A percentile compares a stretch with the other conserved stretches of the same genome.
phyloP scores from a whole-genome alignment of 805 yeast species.

The Pichia exigua region DNA sequence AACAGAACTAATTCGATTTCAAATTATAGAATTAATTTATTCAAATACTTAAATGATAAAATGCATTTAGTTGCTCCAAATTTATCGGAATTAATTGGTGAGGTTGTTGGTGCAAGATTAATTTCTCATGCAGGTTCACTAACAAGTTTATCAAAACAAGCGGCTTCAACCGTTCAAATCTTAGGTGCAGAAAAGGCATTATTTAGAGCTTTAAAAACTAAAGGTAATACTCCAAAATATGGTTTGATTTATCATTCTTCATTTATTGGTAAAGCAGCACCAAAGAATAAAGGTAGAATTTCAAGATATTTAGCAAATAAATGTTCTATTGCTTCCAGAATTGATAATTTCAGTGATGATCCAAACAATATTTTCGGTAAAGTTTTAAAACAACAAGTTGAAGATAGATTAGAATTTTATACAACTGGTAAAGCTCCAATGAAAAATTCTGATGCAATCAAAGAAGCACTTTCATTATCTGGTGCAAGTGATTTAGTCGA shows the following conservation, averaged over 20 bases:
- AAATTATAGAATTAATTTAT: slow-evolving; percentile 81
- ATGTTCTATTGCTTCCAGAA: slow-evolving; percentile 98
- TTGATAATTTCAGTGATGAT: slow-evolving; percentile 93
- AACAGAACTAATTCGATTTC: slow-evolving; percentile 86
- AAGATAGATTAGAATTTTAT: slow-evolving; percentile 92
- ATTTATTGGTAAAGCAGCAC: slow-evolving; percentile 86
- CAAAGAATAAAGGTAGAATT: slow-evolving; percentile 98
- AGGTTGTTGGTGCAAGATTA: slow-evolving; percentile 96
- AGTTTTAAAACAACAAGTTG: slow-evolving; percentile 92
- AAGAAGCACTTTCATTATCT: slow-evolving; percentile 73
- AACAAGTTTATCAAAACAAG: slow-evolving; percentile 93
- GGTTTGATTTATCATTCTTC: slow-evolving; percentile 94
- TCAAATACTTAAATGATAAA: slow-evolving; percentile 83
- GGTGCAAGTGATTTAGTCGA: slow-evolving; percentile 30
- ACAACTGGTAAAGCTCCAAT: slow-evolving; percentile 95
- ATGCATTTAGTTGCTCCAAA: slow-evolving; percentile 98
- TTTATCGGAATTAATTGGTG: slow-evolving; percentile 93
- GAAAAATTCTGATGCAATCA: slow-evolving; percentile 91
- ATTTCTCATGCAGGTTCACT: slow-evolving; percentile 98
- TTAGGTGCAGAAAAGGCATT: slow-evolving; percentile 96
- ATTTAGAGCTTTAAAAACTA: slow-evolving; percentile 92
- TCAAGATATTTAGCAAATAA: slow-evolving; percentile 98
- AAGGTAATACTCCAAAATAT: slow-evolving; percentile 94
- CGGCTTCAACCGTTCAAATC: slow-evolving; percentile 98
- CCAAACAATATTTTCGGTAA: slow-evolving; percentile 87